Evolutionary conservation across 768 basidiomycete species (phyloP), one percentile per base, ranked within the genome.

Genomic region (Podaxis sp.): DNA sequence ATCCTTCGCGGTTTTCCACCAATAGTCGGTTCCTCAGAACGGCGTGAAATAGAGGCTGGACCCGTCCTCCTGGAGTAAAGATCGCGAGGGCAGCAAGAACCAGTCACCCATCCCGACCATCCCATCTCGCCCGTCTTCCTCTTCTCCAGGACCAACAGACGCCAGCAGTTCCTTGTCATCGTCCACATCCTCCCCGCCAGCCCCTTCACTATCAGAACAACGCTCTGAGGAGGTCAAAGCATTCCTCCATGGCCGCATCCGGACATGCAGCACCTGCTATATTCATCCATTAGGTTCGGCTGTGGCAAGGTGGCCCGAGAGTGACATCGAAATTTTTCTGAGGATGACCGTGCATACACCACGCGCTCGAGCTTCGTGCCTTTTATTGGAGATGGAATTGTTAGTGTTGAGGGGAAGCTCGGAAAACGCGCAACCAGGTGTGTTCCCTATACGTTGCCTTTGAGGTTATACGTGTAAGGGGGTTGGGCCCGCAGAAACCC

Each of bases 401-500:
- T 50, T 20, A 10, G 10, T 51, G 6, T 37, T 38, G 26, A 26
- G 26, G 26, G 26, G 26, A 26, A 26, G 26, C 26, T 26, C 4
- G 26, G 26, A 4, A 26, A 4, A 2, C 2, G 4, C 26, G 26
- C 26, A 26, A 26, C 4, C 26, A 4, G 4, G 26, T 2, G 4
- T 26, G 26, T 26, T 26, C 26, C 4, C 4, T 4, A 26, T 26
- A 26, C 4, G 26, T 26, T 26, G 26, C 2, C 26, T 26, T 26
- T 4, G 26, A 26, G 2, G 26, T 26, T 26, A 26, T 26, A 4
- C 4, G 26, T 26, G 4, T 4, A 26, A 26, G 26, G 88, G 88
- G 8, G 75, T 46, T 13, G 89, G 88, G 0, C 89, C 87, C 4
- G 81, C 76, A 33, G 76, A 69, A 3, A 70, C 68, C 30, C 68